These are phyloP conservation scores for Aphanomyces euteiches DNA, from an alignment of 352 stramenopile species.

Conservation along the genomic window DNA sequence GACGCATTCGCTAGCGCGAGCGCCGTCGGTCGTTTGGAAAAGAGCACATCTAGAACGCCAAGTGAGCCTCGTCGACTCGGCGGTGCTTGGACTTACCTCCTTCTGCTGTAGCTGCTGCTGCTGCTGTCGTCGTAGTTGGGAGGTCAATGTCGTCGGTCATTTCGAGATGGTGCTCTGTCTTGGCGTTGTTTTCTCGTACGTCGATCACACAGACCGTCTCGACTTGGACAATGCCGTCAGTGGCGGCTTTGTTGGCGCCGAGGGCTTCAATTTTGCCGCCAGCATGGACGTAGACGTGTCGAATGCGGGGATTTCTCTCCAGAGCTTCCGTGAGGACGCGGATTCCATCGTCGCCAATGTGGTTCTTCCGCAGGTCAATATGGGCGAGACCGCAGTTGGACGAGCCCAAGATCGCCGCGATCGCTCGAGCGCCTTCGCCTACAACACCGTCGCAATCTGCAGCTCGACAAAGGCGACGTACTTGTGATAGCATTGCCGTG, in stretches of 20 bases:
- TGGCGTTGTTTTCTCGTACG: conserved; percentile 78
- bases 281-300: conserved; percentile 95
- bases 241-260: conserved; percentile 44
- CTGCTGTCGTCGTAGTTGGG: neutral
- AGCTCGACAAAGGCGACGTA: neutral
- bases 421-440: conserved; percentile 89
- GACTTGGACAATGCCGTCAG: conserved; percentile 76
- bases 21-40: conserved; percentile 26
- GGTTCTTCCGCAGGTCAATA: conserved; percentile 91
- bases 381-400: conserved; percentile 64
- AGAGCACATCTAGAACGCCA: neutral
- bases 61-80: too few species aligned
- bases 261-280: conserved; percentile 94
- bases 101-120: too few species aligned
- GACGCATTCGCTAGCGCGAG: conserved; percentile 42
- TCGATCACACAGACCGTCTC: conserved; percentile 94
- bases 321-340: conserved; percentile 92
- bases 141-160: conserved; percentile 11
- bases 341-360: conserved; percentile 88
- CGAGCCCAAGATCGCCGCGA: conserved; percentile 88
- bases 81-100: too few species aligned
- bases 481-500: conserved; percentile 87
- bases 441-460: neutral
- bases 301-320: conserved; percentile 87
- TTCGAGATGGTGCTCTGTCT: neutral